Percentiles rank a stretch among this genome's conserved stretches.
Conservation (phyloP, 2,329 filamentous ascomycete genomes). For the Albophoma yamanashiensis region DNA sequence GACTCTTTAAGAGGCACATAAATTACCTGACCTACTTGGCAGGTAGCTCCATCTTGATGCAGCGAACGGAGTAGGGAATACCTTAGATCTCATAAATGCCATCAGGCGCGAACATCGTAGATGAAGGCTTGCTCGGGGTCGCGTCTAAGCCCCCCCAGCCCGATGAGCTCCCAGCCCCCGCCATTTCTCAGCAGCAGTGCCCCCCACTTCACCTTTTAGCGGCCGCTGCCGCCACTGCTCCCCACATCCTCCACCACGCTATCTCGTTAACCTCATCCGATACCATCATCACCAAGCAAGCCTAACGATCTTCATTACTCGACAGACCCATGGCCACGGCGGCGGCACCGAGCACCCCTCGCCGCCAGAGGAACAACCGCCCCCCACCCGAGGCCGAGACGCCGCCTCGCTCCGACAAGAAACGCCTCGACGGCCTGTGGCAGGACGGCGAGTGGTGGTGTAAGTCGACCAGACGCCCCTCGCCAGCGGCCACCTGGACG, state of each 20-base stretch:
- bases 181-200: neutral
- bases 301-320: neutral
- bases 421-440: constrained; percentile 21
- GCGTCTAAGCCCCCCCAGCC: neutral
- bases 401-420: constrained; percentile 15
- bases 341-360: neutral
- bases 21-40: too few species aligned
- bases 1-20: too few species aligned
- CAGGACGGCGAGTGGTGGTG: constrained; percentile 25
- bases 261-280: neutral
- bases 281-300: neutral
- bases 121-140: neutral
- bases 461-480: constrained; percentile 10
- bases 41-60: too few species aligned
- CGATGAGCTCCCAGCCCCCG: neutral
- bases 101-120: too few species aligned
- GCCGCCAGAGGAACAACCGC: neutral
- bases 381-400: constrained; percentile 7
- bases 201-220: neutral
- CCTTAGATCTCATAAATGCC: too few species aligned
- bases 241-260: neutral
- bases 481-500: too few species aligned
- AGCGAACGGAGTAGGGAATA: too few species aligned
- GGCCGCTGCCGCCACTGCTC: neutral
- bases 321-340: neutral